Evolutionary conservation across 441 rosid genomes (phyloP).

Genomic region (Jatropha podagrica): DNA sequence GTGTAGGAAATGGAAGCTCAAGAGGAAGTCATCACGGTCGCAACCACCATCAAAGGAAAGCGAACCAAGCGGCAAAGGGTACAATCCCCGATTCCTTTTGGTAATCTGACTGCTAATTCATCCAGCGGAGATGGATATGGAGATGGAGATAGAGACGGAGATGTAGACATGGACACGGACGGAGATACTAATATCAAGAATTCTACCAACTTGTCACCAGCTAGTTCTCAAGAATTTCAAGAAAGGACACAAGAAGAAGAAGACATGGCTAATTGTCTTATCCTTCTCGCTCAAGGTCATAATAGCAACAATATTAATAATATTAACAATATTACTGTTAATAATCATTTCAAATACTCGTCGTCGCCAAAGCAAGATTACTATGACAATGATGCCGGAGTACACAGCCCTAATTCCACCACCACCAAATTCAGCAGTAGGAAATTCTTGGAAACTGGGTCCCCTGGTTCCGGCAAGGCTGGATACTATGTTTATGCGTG

Average conservation of each 20-base stretch:
- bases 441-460: conserved; percentile 58
- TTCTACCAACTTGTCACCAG: conserved; percentile 26
- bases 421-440: conserved; percentile 51
- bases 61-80: conserved; percentile 75
- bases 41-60: conserved; percentile 50
- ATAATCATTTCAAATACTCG: conserved; percentile 11
- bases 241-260: conserved; percentile 64
- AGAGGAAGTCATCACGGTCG: not conserved
- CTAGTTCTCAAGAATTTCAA: conserved; percentile 40
- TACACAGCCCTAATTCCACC: not conserved
- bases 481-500: conserved; percentile 87
- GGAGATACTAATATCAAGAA: not conserved
- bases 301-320: not conserved
- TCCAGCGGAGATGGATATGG: conserved; percentile 15
- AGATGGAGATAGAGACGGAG: conserved; percentile 5
- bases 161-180: not conserved
- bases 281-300: conserved; percentile 79
- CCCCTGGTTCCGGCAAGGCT: conserved; percentile 44
- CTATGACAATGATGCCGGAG: not conserved
- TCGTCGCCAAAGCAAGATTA: conserved; percentile 13
- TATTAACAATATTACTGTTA: not conserved
- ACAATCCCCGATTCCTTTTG: conserved; percentile 58
- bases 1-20: conserved; percentile 18
- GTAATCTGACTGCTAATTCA: conserved; percentile 34
- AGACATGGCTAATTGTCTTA: conserved; percentile 93